A percentile compares a stretch with the other conserved stretches of the same genome.
These are phyloP conservation scores for Lagenidium sp. DNA, from an alignment of 352 stramenopile species.

Conservation along the genomic window DNA sequence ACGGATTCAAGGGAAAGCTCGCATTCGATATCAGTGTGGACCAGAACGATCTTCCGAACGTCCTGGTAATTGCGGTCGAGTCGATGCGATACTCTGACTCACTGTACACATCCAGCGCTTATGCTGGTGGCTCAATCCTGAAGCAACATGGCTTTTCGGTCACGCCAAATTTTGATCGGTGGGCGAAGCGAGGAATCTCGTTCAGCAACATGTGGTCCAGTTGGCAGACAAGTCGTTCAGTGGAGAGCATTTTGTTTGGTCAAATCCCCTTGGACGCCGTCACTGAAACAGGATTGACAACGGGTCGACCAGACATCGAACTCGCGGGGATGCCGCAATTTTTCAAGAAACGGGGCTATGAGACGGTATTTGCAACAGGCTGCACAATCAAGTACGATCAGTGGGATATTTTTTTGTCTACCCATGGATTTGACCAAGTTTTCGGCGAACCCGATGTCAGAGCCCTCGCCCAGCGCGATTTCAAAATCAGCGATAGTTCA, in stretches of 20 bases:
- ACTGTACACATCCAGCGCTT: constrained; percentile 31
- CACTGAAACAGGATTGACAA: constrained; percentile 22
- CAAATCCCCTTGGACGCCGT: constrained; percentile 41
- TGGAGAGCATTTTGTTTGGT: constrained; percentile 42
- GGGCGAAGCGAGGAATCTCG: constrained; percentile 30
- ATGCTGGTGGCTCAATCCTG: constrained; percentile 2
- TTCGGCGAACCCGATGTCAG: constrained; percentile 26
- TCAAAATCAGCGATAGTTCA: no score
- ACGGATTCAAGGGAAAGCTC: constrained; percentile 27
- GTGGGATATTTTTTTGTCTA: constrained; percentile 33
- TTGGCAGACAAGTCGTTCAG: constrained; percentile 39
- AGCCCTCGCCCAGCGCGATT: constrained; percentile 18
- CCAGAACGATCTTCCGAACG: constrained; percentile 25
- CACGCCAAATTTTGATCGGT: constrained; percentile 40
- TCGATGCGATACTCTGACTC: constrained; percentile 50
- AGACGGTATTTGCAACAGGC: constrained; percentile 36
- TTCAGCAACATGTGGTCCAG: constrained; percentile 54
- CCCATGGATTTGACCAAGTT: constrained; percentile 41
- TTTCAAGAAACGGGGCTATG: constrained; percentile 38
- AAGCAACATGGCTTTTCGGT: constrained; percentile 26
- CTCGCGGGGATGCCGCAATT: constrained; percentile 36
- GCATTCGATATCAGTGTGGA: constrained; percentile 33
- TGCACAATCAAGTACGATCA: constrained; percentile 35
- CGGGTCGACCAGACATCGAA: constrained; percentile 18
- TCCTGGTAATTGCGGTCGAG: constrained; percentile 38